phyloP scores from a whole-genome alignment of 345 rosid species.

The Isatis tinctoria region DNA sequence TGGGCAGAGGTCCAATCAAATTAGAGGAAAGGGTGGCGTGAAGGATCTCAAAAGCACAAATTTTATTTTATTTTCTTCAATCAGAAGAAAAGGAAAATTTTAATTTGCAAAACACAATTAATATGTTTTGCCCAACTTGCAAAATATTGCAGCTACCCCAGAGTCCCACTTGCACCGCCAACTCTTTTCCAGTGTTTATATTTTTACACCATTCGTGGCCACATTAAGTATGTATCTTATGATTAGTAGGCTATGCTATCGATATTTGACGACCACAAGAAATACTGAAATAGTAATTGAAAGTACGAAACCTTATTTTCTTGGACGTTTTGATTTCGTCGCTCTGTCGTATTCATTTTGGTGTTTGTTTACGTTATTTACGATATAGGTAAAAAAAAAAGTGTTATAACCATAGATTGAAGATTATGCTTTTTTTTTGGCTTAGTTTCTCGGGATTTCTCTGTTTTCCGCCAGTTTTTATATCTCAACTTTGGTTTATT shows the following conservation, averaged over 20 bases:
- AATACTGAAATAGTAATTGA: neutral
- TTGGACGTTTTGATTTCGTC: neutral
- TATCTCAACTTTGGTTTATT: no score
- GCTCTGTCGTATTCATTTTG: neutral
- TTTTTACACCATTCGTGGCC: slow-evolving; percentile 1
- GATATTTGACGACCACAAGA: slow-evolving; percentile 9
- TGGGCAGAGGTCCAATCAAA: slow-evolving; percentile 24
- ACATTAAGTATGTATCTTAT: slow-evolving; percentile 19
- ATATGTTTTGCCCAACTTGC: slow-evolving; percentile 27
- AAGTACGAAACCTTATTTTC: neutral
- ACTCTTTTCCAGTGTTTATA: slow-evolving; percentile 16
- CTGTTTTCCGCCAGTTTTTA: no score
- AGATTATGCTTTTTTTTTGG: no score
- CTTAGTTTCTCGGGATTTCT: no score
- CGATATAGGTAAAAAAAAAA: neutral
- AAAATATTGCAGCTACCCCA: slow-evolving; percentile 20
- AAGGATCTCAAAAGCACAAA: slow-evolving; percentile 16
- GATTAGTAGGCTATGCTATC: slow-evolving; percentile 14
- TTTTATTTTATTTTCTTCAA: neutral
- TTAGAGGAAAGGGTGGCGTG: slow-evolving; percentile 21
- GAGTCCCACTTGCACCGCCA: slow-evolving; percentile 48
- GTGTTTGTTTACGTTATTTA: neutral
- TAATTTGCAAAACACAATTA: slow-evolving; percentile 22
- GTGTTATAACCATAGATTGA: neutral
- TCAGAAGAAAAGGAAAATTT: neutral